A percentile compares a stretch with the other conserved stretches of the same genome.
phyloP scores from a whole-genome alignment of 1,284 basidiomycete species.

The Trametes polyzona region DNA sequence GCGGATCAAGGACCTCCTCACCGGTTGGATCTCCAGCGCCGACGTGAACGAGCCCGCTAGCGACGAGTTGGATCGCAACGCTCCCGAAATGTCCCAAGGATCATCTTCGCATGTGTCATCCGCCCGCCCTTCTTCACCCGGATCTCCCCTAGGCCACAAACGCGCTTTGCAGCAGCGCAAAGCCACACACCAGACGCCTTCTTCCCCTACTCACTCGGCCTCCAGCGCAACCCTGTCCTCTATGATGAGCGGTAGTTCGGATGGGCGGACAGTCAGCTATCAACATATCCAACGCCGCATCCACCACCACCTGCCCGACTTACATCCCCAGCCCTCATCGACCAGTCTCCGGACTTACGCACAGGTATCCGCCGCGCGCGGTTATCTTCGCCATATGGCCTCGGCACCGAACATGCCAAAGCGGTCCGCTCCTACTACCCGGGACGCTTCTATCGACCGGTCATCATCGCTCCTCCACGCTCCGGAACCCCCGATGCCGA shows the following conservation, averaged over 20 bases:
- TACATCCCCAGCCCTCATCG: conserved; percentile 35
- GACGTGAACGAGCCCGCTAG: conserved; percentile 17
- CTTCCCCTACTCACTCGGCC: conserved; percentile 22
- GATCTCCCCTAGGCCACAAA: conserved; percentile 39
- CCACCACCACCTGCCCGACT: conserved; percentile 23
- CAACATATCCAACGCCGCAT: conserved; percentile 21
- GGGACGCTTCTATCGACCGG: conserved; percentile 21
- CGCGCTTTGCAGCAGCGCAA: conserved; percentile 12
- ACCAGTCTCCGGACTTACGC: conserved; percentile 35
- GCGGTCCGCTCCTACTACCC: conserved; percentile 8
- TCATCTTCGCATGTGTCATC: conserved; percentile 2
- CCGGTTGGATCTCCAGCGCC: conserved; percentile 51
- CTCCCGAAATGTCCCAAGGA: conserved; percentile 2
- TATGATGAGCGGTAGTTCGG: conserved; percentile 22
- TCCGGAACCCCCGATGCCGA: conserved; percentile 45
- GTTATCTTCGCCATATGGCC: conserved; percentile 70
- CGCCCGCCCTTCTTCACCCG: conserved; percentile 33
- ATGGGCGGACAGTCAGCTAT: conserved; percentile 25
- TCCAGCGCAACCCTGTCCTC: conserved; percentile 27
- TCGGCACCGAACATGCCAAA: conserved; percentile 59
- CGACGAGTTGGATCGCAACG: conserved; percentile 15
- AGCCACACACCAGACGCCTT: conserved; percentile 12
- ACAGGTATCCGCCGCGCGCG: conserved; percentile 54
- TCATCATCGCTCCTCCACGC: conserved; percentile 21
- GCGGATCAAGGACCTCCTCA: conserved; percentile 44